A percentile compares a stretch with the other conserved stretches of the same genome.
phyloP scores from a whole-genome alignment of 2,329 filamentous ascomycete genomes.

The Amylocarpus encephaloides region DNA sequence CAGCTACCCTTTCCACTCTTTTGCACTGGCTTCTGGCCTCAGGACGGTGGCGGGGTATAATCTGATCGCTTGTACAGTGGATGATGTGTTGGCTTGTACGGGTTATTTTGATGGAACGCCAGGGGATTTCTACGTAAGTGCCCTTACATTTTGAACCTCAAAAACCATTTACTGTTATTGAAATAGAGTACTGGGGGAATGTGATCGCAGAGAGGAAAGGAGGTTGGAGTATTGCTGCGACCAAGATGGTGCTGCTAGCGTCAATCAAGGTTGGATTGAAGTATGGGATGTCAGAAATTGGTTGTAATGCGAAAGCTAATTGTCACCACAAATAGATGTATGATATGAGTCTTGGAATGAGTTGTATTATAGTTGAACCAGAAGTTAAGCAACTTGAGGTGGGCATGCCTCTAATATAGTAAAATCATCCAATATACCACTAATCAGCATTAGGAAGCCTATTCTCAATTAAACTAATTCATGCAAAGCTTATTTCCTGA shows the following conservation, averaged over 20 bases:
- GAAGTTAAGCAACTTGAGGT: too few species aligned
- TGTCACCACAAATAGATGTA: too few species aligned
- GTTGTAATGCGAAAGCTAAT: too few species aligned
- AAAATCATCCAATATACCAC: too few species aligned
- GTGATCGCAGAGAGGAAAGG: slow-evolving; percentile 4
- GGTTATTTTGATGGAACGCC: background rate
- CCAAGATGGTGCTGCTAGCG: slow-evolving; percentile 2
- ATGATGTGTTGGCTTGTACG: background rate
- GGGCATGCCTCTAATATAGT: too few species aligned
- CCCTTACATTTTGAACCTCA: background rate
- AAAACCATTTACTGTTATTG: background rate
- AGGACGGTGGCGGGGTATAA: background rate
- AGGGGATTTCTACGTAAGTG: slow-evolving; percentile 1
- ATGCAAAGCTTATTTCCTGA: too few species aligned
- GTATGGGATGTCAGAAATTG: too few species aligned
- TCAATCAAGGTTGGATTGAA: background rate
- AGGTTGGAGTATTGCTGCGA: slow-evolving; percentile 6
- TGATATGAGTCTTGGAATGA: too few species aligned
- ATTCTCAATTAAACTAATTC: too few species aligned
- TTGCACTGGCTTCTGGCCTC: background rate
- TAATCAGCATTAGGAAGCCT: too few species aligned
- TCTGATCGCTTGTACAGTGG: background rate
- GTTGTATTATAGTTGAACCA: too few species aligned
- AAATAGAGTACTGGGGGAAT: background rate
- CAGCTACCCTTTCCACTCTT: slow-evolving; percentile 1